Conservation (phyloP, 2,329 filamentous ascomycete species). For the Microascus cirrosus region DNA sequence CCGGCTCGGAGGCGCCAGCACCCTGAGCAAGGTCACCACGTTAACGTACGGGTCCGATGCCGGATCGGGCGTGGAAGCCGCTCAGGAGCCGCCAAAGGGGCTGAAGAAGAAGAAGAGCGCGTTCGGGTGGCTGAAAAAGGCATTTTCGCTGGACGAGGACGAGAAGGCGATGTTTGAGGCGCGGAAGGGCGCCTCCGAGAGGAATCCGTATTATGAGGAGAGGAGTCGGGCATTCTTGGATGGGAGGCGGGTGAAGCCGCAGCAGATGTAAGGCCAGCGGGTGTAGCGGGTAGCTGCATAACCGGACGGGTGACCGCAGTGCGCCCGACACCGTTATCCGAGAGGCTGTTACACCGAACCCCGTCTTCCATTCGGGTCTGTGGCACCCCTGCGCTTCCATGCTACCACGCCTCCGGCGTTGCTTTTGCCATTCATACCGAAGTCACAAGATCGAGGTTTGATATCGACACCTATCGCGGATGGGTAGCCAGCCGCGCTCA, state of each 20-base stretch:
- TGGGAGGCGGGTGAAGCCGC: conserved; percentile 32
- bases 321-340: too few relatives aligned
- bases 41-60: conserved; percentile 27
- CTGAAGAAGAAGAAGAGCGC: conserved; percentile 58
- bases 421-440: too few relatives aligned
- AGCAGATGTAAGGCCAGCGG: not conserved
- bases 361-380: too few relatives aligned
- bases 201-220: conserved; percentile 36
- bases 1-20: conserved; percentile 29
- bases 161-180: conserved; percentile 50
- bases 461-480: too few relatives aligned
- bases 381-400: too few relatives aligned
- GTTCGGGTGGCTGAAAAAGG: conserved; percentile 59
- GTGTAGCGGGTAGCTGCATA: not conserved
- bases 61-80: conserved; percentile 15
- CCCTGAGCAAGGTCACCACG: conserved; percentile 41
- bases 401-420: too few relatives aligned
- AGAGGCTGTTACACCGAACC: too few relatives aligned
- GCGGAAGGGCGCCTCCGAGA: conserved; percentile 31
- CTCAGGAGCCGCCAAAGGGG: conserved; percentile 21
- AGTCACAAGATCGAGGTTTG: too few relatives aligned
- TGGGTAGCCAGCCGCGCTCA: too few relatives aligned
- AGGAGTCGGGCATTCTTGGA: conserved; percentile 44
- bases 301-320: not conserved
- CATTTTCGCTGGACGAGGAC: conserved; percentile 53